Percentiles rank a stretch among this genome's conserved stretches.
These are phyloP conservation scores for Peniophora sp. DNA, from an alignment of 1,284 basidiomycete genomes.

Conservation along the genomic window DNA sequence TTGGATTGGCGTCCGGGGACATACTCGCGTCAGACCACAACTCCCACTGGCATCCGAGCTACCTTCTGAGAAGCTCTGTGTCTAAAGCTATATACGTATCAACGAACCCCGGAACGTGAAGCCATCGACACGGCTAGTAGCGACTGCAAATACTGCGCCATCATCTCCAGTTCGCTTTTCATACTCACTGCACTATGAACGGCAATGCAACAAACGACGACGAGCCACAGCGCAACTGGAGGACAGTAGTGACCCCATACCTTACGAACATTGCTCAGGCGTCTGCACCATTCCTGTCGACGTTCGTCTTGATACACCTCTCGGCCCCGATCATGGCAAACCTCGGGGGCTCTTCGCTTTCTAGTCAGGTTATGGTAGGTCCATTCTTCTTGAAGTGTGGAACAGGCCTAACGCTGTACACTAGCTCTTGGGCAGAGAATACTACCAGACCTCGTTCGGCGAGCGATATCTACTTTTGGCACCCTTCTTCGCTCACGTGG, in stretches of 20 bases:
- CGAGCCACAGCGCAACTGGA: conserved; percentile 1
- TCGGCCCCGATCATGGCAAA: conserved; percentile 60
- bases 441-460: conserved; percentile 62
- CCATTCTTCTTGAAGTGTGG: neutral
- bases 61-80: too few species aligned
- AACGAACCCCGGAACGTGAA: too few species aligned
- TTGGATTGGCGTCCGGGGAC: too few species aligned
- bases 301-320: conserved; percentile 60
- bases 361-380: conserved; percentile 64
- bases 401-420: neutral
- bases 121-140: neutral
- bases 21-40: too few species aligned
- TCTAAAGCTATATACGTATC: too few species aligned
- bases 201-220: neutral
- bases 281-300: conserved; percentile 54
- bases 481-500: conserved; percentile 51
- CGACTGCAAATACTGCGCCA: neutral
- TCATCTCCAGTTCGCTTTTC: neutral
- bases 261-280: conserved; percentile 44
- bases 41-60: too few species aligned
- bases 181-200: neutral
- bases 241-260: conserved; percentile 5
- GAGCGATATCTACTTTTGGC: conserved; percentile 56
- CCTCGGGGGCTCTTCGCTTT: conserved; percentile 54
- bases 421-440: conserved; percentile 68